Conservation (phyloP, 352 stramenopile genomes). For the Phytophthora citrophthora region DNA sequence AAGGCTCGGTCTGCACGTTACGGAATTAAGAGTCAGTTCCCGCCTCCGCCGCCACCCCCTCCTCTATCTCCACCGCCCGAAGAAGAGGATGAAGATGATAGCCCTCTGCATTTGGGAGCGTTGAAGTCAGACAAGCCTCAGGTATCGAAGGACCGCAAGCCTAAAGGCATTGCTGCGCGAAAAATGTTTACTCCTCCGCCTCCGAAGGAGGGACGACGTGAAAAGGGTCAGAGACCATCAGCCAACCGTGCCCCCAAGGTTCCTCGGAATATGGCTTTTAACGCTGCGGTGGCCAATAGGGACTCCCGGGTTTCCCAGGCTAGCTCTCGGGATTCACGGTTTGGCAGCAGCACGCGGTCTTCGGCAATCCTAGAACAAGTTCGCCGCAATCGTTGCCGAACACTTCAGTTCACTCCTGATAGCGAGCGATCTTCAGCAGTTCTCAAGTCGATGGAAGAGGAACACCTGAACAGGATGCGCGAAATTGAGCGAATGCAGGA, state of each 20-base stretch:
- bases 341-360: slow-evolving; percentile 39
- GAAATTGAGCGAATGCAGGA: slow-evolving; percentile 46
- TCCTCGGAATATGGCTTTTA: slow-evolving; percentile 19
- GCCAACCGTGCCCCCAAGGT: slow-evolving; percentile 20
- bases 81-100: slow-evolving; percentile 35
- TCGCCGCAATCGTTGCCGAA: slow-evolving; percentile 50
- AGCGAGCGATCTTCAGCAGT: slow-evolving; percentile 40
- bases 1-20: slow-evolving; percentile 35
- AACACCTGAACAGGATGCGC: slow-evolving; percentile 53
- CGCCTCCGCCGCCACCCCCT: slow-evolving; percentile 31
- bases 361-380: slow-evolving; percentile 55
- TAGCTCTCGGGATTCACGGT: slow-evolving; percentile 28
- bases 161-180: slow-evolving; percentile 25
- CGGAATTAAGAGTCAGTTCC: slow-evolving; percentile 38
- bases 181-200: slow-evolving; percentile 36
- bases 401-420: slow-evolving; percentile 46
- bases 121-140: slow-evolving; percentile 31
- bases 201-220: slow-evolving; percentile 20
- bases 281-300: slow-evolving; percentile 16
- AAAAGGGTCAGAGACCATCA: slow-evolving; percentile 1
- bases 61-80: slow-evolving; percentile 30
- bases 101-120: slow-evolving; percentile 25
- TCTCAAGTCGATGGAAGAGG: slow-evolving; percentile 45
- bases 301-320: slow-evolving; percentile 24
- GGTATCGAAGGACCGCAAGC: slow-evolving; percentile 19